These are phyloP conservation scores for Artomyces pyxidatus DNA, from an alignment of 768 basidiomycete genomes.

Conservation along the genomic window DNA sequence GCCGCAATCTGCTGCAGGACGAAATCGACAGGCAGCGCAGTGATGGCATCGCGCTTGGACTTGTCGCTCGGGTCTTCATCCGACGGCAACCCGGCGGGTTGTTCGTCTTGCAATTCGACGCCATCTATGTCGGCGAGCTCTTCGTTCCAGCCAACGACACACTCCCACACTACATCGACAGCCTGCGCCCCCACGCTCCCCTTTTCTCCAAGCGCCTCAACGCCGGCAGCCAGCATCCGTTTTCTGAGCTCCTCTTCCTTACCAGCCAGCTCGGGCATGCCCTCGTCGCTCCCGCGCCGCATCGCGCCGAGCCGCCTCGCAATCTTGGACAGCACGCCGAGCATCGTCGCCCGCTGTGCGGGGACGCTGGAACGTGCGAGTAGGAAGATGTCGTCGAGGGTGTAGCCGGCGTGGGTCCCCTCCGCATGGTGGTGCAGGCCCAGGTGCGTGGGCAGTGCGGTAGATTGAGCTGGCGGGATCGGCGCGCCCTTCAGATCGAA, in stretches of 20 bases:
- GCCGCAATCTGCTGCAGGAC: constrained; percentile 45
- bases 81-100: constrained; percentile 16
- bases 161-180: constrained; percentile 68
- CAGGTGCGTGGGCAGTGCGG: constrained; percentile 68
- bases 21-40: constrained; percentile 32
- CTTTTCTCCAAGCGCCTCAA: constrained; percentile 55
- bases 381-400: constrained; percentile 75
- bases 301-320: constrained; percentile 27
- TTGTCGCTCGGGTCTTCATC: constrained; percentile 24
- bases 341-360: constrained; percentile 77
- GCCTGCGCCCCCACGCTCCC: constrained; percentile 62
- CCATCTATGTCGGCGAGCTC: constrained; percentile 28
- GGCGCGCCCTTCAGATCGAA: constrained; percentile 66
- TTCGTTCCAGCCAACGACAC: constrained; percentile 57
- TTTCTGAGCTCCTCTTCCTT: constrained; percentile 40
- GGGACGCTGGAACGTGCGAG: constrained; percentile 75
- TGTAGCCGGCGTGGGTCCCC: constrained; percentile 76
- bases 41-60: constrained; percentile 18
- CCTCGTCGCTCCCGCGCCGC: constrained; percentile 24
- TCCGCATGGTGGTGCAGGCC: constrained; percentile 91
- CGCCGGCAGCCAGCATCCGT: constrained; percentile 56
- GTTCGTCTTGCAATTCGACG: constrained; percentile 35
- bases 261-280: constrained; percentile 27
- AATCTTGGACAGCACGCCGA: constrained; percentile 61
- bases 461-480: constrained; percentile 47